phyloP scores from a whole-genome alignment of 495 filamentous ascomycete species.

The Halenospora varia region DNA sequence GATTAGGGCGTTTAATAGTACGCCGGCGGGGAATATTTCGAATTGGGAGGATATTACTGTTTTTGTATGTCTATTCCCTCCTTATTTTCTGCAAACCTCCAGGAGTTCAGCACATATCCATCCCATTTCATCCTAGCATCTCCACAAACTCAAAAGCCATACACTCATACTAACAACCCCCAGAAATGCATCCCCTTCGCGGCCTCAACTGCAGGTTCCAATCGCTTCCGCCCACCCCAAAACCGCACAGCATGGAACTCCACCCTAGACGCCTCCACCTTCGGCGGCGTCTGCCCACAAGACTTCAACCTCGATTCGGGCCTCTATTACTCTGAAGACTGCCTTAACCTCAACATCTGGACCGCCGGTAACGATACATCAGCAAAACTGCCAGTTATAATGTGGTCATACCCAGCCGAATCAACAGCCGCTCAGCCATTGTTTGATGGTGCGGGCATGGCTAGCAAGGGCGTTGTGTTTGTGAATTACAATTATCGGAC shows the following conservation, averaged over 20 bases:
- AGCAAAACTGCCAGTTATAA: constrained; percentile 49
- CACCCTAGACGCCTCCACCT: constrained; percentile 4
- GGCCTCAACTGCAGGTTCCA: constrained; percentile 3
- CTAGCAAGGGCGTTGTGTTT: constrained; percentile 47
- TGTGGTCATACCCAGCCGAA: constrained; percentile 58
- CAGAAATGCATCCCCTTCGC: constrained; percentile 2
- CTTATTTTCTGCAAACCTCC: no score
- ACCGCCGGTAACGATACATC: constrained; percentile 11
- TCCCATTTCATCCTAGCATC: no score
- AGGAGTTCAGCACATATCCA: no score
- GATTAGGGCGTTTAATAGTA: constrained; percentile 2
- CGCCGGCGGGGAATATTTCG: constrained; percentile 7
- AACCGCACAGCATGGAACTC: constrained; percentile 1
- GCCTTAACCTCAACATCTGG: constrained; percentile 59
- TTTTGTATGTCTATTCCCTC: no score
- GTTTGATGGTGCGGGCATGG: constrained; percentile 45
- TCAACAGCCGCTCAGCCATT: constrained; percentile 47
- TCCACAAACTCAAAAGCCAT: no score
- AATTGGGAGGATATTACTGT: not conserved
- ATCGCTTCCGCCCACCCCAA: constrained; percentile 7
- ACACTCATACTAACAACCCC: no score
- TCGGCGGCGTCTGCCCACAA: constrained; percentile 6
- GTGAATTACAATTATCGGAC: constrained; percentile 65
- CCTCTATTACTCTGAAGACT: constrained; percentile 48
- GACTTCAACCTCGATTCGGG: not conserved